Evolutionary conservation across 441 rosid species (phyloP), one percentile per base, ranked within the genome.

Genomic region (Pelargonium cotyledonis): DNA sequence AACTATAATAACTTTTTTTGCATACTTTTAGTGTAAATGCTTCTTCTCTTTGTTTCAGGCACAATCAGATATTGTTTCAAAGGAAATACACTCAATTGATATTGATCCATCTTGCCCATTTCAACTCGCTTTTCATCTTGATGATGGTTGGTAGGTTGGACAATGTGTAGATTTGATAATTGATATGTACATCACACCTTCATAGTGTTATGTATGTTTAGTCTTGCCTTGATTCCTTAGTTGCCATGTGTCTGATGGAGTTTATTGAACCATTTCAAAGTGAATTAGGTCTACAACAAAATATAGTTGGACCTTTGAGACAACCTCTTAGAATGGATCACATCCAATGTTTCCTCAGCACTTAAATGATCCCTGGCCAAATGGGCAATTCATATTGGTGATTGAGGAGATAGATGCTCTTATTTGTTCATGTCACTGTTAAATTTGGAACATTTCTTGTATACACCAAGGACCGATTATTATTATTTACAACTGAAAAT

Each of bases 51-150:
- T 47, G 18, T 26, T 68, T 31, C 88, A 95, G 99, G 97, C 89
- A 44, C 99, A 92, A 78, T 89, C 98, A 41, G 86, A 82, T 71
- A 89, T 95, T 67, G 83, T 81, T 58, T 70, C 95, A 62, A 91
- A 83, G 76, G 92, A 92, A 81, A 85, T 90, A 75, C 96, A 92
- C 78, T 86, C 96, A 15, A 82, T 95, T 70, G 79, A 81, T 81
- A 81, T 95, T 65, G 82, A 95, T 80, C 93, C 91, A 63, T 86
- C 87, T 76, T 87, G 91, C 70, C 92, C 95, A 1, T 76, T 86
- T 77, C 98, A 89, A 76, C 68, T 95, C 71, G 97, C 92, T 38
- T 95, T 95, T 80, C 99, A 95, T 83, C 95, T 90, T 51, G 90
- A 90, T 70, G 90, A 89, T 82, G 98, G 98, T 70, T 95, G 98